A percentile compares a stretch with the other conserved stretches of the same genome.
Conservation (phyloP, 257 asterid species). For the Nicotiana otophora region DNA sequence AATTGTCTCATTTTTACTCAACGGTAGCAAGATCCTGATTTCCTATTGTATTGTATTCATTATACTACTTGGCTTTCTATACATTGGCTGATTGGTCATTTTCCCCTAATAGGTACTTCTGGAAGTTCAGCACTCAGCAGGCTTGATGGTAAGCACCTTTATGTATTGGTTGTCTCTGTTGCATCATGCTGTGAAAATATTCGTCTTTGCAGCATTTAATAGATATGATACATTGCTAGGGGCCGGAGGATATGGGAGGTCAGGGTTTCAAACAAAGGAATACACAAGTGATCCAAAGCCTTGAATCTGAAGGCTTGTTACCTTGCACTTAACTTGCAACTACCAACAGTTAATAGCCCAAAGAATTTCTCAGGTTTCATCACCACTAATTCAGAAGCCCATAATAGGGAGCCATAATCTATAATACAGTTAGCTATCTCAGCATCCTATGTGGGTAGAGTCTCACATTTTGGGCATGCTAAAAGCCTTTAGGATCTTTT, state of each 20-base stretch:
- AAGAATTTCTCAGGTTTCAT: background rate
- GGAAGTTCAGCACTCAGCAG: slow-evolving; percentile 11
- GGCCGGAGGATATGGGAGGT: background rate
- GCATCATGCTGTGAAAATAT: background rate
- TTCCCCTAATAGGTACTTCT: background rate
- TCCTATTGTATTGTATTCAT: background rate
- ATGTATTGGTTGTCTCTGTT: background rate
- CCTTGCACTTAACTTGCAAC: background rate
- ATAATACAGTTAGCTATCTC: background rate
- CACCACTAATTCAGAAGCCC: background rate
- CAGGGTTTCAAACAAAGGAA: background rate
- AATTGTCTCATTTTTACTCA: background rate
- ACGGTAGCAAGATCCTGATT: background rate
- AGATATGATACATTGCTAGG: background rate
- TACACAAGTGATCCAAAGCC: background rate
- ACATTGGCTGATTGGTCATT: background rate
- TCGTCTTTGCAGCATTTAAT: background rate
- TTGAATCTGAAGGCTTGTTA: slow-evolving; percentile 1
- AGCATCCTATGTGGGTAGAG: background rate
- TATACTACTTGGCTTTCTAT: background rate
- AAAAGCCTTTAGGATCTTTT: background rate
- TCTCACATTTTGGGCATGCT: background rate
- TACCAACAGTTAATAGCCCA: background rate
- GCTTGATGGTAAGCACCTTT: slow-evolving; percentile 1
- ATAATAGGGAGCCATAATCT: background rate